Evolutionary conservation across 148 eudicot species (phyloP), one percentile per base, ranked within the genome.

Genomic region (Linanthus parryae): DNA sequence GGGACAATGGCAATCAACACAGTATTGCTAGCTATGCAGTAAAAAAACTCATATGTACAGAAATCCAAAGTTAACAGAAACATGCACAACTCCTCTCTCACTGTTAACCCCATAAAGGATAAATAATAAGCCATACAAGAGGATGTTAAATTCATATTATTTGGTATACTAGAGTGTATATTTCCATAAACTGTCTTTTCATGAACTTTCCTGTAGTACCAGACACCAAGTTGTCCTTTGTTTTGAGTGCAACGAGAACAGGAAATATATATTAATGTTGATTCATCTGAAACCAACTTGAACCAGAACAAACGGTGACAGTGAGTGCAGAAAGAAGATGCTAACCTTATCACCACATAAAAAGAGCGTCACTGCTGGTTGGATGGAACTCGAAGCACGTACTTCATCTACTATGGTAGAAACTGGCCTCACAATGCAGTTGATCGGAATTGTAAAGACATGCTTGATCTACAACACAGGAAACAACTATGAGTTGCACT

Each of bases 181-280:
- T 74, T 82, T 39, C 83, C 80, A 45, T 92, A 92, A 37, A 92
- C 96, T n/a, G 70, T 78, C 82, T 78, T 88, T 48, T 92, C 99
- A 41, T 82, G 74, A 30, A 88, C 95, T 69, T 82, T 88, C 19
- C 36, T 65, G 56, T 57, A 92, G 67, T 92, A 96, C 99, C 96
- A 92, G 17, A 92, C 83, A 65, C 99, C 99, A 67, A 92, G 88
- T 73, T 92, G 99, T 57, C 99, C 99, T 84, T 88, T 92, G 96
- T 92, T 56, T 55, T 22, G 15, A 46, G 47, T 34, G 19, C 62
- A 49, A 29, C 16, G 53, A 41, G 8, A 19, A 37, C 20, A 46
- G 31, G 44, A 22, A 44, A 22, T n/a, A n/a, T n/a, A n/a, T n/a
- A 30, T 45, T 29, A 11, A 52, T 0, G 16, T 29, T 43, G 30